Percentiles rank a stretch among this genome's conserved stretches.
Conservation (phyloP, 176 grass and related monocot species). For the Stipa capillata region DNA sequence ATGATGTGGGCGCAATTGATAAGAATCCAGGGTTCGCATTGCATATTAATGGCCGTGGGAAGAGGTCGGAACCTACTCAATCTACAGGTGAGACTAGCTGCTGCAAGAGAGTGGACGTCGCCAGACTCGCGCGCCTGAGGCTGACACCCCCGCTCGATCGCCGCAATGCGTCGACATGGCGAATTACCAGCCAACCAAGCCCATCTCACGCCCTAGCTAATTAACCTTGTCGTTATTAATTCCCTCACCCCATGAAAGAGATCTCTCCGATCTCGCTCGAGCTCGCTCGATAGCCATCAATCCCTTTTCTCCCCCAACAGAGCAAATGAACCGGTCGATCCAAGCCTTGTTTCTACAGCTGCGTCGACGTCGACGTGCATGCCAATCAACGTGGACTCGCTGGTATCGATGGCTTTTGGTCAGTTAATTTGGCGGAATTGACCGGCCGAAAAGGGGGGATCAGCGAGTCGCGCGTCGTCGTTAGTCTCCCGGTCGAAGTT, state of each 20-base stretch:
- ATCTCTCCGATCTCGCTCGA: too few species aligned
- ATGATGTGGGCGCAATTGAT: too few species aligned
- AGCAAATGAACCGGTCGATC: too few species aligned
- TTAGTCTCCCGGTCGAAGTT: not conserved
- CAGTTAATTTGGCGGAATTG: not conserved
- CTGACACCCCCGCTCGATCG: not conserved
- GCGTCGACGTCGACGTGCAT: not conserved
- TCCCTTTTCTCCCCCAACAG: too few species aligned
- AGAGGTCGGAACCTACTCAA: too few species aligned
- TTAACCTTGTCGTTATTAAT: not conserved
- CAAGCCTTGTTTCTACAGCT: not conserved
- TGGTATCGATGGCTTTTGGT: not conserved
- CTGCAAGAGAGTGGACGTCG: not conserved
- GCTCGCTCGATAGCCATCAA: not conserved
- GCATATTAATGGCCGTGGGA: too few species aligned
- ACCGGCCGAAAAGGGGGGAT: not conserved
- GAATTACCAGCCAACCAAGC: not conserved
- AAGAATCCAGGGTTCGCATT: too few species aligned
- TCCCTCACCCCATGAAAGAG: not conserved
- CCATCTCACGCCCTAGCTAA: not conserved
- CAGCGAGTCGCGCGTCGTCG: not conserved
- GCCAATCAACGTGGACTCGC: too few species aligned
- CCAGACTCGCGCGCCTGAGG: not conserved
- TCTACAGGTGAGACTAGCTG: not conserved
- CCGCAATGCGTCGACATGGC: conserved; percentile 17